Evolutionary conservation across 805 yeast genomes (phyloP).

Genomic region (Starmerella cellae): DNA sequence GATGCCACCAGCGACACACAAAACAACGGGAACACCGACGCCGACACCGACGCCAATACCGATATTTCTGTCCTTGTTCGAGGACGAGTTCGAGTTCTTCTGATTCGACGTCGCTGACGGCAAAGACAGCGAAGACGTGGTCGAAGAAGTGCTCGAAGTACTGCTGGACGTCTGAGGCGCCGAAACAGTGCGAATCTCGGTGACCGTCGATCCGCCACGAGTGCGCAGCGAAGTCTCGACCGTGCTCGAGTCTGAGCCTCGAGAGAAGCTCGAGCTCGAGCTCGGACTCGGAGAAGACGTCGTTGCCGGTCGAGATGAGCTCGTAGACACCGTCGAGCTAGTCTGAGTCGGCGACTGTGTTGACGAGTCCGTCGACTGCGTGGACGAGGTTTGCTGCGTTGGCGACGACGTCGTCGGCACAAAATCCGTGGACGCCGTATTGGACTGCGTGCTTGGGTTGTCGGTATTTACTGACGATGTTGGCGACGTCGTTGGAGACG

Average conservation of each 20-base stretch:
- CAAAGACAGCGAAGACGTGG: not conserved
- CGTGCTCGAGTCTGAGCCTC: not conserved
- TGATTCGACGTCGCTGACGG: not conserved
- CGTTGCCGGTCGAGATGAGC: not conserved
- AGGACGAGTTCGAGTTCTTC: not conserved
- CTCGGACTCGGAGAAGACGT: not conserved
- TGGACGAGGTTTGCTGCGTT: too few relatives aligned
- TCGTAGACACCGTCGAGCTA: not conserved
- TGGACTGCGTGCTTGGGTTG: too few relatives aligned
- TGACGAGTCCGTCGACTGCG: not conserved
- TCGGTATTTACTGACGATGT: too few relatives aligned
- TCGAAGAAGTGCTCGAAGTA: constrained; percentile 2
- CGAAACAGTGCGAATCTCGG: constrained; percentile 1
- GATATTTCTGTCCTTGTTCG: constrained; percentile 30
- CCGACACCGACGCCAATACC: constrained; percentile 62
- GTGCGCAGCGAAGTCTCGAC: not conserved
- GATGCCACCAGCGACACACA: constrained; percentile 28
- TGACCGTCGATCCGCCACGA: constrained; percentile 6
- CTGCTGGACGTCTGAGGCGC: not conserved
- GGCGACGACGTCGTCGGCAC: too few relatives aligned
- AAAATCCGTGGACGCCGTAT: too few relatives aligned
- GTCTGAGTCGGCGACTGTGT: not conserved
- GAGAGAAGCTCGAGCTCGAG: not conserved
- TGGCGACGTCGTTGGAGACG: too few relatives aligned
- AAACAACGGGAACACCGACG: constrained; percentile 49